Evolutionary conservation across 495 filamentous ascomycete species (phyloP).

Genomic region (Xylaria intraflava): DNA sequence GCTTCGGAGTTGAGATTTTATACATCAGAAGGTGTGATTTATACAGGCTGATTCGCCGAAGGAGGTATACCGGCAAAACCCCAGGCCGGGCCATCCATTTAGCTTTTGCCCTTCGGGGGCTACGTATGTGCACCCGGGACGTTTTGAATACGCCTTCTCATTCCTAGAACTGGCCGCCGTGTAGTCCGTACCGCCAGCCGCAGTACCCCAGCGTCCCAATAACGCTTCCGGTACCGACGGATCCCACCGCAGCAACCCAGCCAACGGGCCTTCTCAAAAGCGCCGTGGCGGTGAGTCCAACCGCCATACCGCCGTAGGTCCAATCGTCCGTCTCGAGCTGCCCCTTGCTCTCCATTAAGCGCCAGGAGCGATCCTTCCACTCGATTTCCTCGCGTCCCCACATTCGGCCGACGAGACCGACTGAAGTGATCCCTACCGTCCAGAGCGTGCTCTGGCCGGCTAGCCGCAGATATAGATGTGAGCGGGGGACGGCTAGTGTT

Average conservation of each 20-base stretch:
- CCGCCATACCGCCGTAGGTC: slow-evolving; percentile 33
- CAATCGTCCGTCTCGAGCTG: slow-evolving; percentile 50
- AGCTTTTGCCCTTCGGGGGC: background rate
- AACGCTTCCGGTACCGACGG: slow-evolving; percentile 36
- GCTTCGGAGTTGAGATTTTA: background rate
- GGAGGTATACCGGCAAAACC: background rate
- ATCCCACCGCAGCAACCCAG: slow-evolving; percentile 31
- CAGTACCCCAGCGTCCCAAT: slow-evolving; percentile 33
- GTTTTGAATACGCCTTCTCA: background rate
- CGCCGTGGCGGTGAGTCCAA: slow-evolving; percentile 26
- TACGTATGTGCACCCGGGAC: background rate
- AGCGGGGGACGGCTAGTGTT: background rate
- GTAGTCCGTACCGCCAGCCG: slow-evolving; percentile 32
- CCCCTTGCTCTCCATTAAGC: slow-evolving; percentile 46
- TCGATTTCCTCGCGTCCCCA: slow-evolving; percentile 50
- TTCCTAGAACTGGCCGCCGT: slow-evolving; percentile 22
- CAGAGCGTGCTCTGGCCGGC: slow-evolving; percentile 27
- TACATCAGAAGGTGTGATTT: background rate
- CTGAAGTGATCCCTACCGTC: slow-evolving; percentile 24
- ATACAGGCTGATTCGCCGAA: background rate
- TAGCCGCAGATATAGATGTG: slow-evolving; percentile 18
- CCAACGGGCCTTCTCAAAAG: slow-evolving; percentile 17
- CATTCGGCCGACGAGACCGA: slow-evolving; percentile 43
- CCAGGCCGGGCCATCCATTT: background rate
- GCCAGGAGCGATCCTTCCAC: slow-evolving; percentile 57